Evolutionary conservation across 2,329 filamentous ascomycete genomes (phyloP).

Genomic region (Diaporthe velutina): DNA sequence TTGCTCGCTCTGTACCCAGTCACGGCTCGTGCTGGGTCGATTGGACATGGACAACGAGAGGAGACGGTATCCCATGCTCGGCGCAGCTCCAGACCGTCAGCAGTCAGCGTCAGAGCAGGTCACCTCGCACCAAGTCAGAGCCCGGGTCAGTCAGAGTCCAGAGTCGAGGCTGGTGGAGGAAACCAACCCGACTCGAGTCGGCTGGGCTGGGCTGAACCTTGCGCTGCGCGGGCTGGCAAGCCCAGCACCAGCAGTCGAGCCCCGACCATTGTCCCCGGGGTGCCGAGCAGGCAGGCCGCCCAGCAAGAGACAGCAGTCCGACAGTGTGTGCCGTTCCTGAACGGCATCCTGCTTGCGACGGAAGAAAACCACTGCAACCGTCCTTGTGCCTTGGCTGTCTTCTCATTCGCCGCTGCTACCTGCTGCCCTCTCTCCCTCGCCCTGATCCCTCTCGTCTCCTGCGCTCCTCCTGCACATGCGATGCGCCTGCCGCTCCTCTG

Average conservation of each 20-base stretch:
- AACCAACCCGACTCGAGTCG: not conserved
- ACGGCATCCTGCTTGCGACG: slow-evolving; percentile 28
- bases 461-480: not conserved
- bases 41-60: not conserved
- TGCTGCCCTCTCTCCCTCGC: not conserved
- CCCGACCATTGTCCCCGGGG: not conserved
- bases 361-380: slow-evolving; percentile 31
- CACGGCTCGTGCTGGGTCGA: not conserved
- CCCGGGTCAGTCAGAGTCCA: not conserved
- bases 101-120: not conserved
- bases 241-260: not conserved
- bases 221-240: not conserved
- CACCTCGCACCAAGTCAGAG: not conserved
- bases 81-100: not conserved
- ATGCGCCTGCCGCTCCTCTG: slow-evolving; percentile 17
- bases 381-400: not conserved
- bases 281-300: slow-evolving; percentile 8
- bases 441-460: slow-evolving; percentile 1
- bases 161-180: not conserved
- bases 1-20: not conserved
- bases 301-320: not conserved
- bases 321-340: slow-evolving; percentile 8
- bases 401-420: slow-evolving; percentile 6
- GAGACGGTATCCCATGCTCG: not conserved
- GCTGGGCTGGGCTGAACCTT: not conserved